Evolutionary conservation across 1,284 basidiomycete genomes (phyloP).

Genomic region (Ceratorhiza oryzae-sativae): DNA sequence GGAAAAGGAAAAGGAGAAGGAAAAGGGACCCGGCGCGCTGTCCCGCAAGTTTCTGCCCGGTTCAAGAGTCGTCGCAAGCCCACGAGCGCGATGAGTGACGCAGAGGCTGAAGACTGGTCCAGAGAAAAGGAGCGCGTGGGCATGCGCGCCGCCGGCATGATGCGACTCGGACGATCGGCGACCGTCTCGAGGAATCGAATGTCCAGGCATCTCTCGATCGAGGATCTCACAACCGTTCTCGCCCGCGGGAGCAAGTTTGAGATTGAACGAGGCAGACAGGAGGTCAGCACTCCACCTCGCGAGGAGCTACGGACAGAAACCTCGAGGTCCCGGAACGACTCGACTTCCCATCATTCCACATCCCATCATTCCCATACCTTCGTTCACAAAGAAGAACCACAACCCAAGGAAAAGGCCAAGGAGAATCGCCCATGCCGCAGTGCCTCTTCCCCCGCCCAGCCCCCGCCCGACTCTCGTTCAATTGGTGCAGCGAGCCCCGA

Average conservation of each 20-base stretch:
- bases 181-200: background rate
- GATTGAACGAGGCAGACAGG: background rate
- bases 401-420: background rate
- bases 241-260: constrained; percentile 8
- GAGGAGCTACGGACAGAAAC: background rate
- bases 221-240: background rate
- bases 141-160: constrained; percentile 5
- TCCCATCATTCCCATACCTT: background rate
- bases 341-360: background rate
- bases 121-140: constrained; percentile 26
- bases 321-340: background rate
- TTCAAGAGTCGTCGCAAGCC: constrained; percentile 1
- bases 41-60: constrained; percentile 24
- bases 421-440: background rate
- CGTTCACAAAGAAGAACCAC: background rate
- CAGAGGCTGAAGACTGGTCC: constrained; percentile 17
- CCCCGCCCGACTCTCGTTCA: background rate
- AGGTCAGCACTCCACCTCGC: background rate
- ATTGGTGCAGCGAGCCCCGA: constrained; percentile 2
- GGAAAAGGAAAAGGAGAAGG: background rate
- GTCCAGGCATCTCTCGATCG: constrained; percentile 32
- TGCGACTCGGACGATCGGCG: background rate
- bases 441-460: constrained; percentile 1
- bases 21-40: background rate
- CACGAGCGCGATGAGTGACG: constrained; percentile 11